A percentile compares a stretch with the other conserved stretches of the same genome.
Evolutionary conservation across 2,329 filamentous ascomycete genomes (phyloP).

Genomic region (Akanthomyces muscarius): DNA sequence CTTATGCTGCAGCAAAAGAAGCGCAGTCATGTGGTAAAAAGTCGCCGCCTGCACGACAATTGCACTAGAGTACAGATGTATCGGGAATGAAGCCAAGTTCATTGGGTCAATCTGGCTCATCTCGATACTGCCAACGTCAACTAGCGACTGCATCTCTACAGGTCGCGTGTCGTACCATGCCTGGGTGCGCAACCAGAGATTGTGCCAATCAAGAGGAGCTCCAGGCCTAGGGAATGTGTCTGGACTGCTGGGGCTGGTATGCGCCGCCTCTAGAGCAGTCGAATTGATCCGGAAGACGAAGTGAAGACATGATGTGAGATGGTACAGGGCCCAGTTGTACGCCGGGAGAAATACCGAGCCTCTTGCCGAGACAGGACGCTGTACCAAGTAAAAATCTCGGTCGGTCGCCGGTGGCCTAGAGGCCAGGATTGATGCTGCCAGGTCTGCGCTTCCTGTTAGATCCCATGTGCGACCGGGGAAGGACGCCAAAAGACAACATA

Average conservation of each 20-base stretch:
- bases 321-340: slow-evolving; percentile 1
- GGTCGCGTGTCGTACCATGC: slow-evolving; percentile 21
- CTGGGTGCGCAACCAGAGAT: slow-evolving; percentile 21
- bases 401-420: slow-evolving; percentile 15
- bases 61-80: slow-evolving; percentile 22
- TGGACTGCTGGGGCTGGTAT: not conserved
- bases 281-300: not conserved
- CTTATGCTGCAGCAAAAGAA: slow-evolving; percentile 23
- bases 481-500: not conserved
- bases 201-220: slow-evolving; percentile 18
- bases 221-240: not conserved
- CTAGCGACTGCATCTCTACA: slow-evolving; percentile 19
- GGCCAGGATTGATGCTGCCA: slow-evolving; percentile 19
- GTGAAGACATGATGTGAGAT: slow-evolving; percentile 7
- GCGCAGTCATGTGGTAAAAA: slow-evolving; percentile 22
- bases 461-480: not conserved
- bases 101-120: slow-evolving; percentile 20
- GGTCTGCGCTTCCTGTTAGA: slow-evolving; percentile 12
- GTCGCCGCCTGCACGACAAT: slow-evolving; percentile 22
- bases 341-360: not conserved
- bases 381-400: slow-evolving; percentile 1
- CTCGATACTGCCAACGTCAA: slow-evolving; percentile 23
- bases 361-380: not conserved
- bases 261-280: not conserved
- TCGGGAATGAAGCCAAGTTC: slow-evolving; percentile 22